A percentile compares a stretch with the other conserved stretches of the same genome.
Conservation (phyloP, 805 yeast genomes). For the Ogataea parapolymorpha region DNA sequence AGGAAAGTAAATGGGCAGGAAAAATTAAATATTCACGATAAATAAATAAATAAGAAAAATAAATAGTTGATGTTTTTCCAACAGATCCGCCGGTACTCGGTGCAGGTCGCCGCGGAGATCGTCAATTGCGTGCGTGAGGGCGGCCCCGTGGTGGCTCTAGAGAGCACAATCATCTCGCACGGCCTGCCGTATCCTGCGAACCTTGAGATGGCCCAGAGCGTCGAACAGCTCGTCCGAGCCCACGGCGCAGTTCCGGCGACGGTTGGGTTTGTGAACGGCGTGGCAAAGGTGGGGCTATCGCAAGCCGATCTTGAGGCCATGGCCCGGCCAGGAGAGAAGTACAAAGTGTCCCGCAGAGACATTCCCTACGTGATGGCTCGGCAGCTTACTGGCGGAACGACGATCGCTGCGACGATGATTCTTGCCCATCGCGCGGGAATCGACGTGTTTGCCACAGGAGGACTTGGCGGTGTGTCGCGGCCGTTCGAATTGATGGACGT, state of each 20-base stretch:
- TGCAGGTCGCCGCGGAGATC: conserved; percentile 43
- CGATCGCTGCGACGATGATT: conserved; percentile 87
- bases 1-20: neutral
- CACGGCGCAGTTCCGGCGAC: conserved; percentile 82
- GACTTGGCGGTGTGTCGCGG: conserved; percentile 87
- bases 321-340: conserved; percentile 38
- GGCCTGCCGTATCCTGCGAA: conserved; percentile 84
- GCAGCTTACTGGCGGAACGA: conserved; percentile 76
- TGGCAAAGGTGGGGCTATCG: conserved; percentile 65
- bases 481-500: conserved; percentile 75
- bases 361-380: conserved; percentile 67
- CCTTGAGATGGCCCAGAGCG: conserved; percentile 64
- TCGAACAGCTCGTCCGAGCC: conserved; percentile 57
- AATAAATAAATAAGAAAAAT: neutral
- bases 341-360: conserved; percentile 78
- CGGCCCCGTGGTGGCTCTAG: conserved; percentile 75
- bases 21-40: neutral
- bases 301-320: conserved; percentile 46
- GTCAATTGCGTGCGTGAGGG: conserved; percentile 54
- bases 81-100: conserved; percentile 2
- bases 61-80: too few species aligned
- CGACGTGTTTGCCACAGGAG: conserved; percentile 88
- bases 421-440: conserved; percentile 73
- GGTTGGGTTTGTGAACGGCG: conserved; percentile 70
- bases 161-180: conserved; percentile 85